Conservation (phyloP, 1,284 basidiomycete species). For the Irpex sp. region DNA sequence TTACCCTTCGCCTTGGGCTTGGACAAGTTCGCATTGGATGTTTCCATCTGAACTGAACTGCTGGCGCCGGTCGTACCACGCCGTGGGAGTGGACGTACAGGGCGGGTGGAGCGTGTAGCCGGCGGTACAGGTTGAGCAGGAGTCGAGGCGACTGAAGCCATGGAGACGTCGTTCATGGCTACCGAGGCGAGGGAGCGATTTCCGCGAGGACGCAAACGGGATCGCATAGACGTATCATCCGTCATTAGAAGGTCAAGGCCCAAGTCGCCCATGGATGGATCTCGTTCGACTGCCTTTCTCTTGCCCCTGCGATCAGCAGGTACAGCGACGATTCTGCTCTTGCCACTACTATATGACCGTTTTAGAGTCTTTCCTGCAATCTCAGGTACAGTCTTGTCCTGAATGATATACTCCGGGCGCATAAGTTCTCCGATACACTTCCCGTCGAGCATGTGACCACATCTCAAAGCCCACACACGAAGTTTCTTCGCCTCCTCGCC, state of each 20-base stretch:
- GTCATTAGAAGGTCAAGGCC: background rate
- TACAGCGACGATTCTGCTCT: conserved; percentile 18
- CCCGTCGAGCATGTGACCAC: conserved; percentile 74
- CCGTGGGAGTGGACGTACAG: conserved; percentile 3
- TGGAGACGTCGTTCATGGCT: background rate
- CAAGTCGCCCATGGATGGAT: background rate
- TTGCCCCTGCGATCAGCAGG: conserved; percentile 20
- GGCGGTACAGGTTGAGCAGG: conserved; percentile 7
- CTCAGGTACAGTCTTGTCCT: background rate
- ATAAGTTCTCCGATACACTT: conserved; percentile 61
- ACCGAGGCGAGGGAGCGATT: conserved; percentile 9
- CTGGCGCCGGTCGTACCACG: background rate
- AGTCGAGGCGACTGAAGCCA: background rate
- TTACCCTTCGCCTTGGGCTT: conserved; percentile 28
- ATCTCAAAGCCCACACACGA: conserved; percentile 65
- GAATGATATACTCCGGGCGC: conserved; percentile 32
- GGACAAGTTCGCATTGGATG: background rate
- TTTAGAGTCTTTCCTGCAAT: background rate
- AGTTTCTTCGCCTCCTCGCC: conserved; percentile 33
- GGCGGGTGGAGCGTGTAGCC: conserved; percentile 25
- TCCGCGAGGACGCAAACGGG: conserved; percentile 48
- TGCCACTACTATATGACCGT: conserved; percentile 34
- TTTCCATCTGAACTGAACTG: background rate
- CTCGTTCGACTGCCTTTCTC: conserved; percentile 20
- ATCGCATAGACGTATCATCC: conserved; percentile 40